Evolutionary conservation across 306 rosid species (phyloP).

Genomic region (Amphicarpaea edgeworthii): DNA sequence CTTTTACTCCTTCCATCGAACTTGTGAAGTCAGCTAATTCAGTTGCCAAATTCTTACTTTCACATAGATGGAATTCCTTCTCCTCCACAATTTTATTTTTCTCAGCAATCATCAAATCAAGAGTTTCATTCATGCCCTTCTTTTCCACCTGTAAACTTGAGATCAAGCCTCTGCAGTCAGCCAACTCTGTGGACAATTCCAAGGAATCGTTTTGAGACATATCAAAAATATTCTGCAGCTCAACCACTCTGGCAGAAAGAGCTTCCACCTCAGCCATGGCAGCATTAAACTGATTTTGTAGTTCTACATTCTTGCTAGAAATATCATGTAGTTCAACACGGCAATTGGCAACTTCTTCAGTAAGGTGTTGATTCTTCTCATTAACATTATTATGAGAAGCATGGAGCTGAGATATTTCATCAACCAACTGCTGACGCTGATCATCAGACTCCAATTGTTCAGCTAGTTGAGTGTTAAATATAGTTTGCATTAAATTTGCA

Average conservation of each 20-base stretch:
- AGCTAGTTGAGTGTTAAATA: conserved; percentile 65
- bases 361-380: conserved; percentile 70
- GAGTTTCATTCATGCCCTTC: conserved; percentile 57
- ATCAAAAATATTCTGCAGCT: conserved; percentile 66
- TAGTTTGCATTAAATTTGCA: conserved; percentile 63
- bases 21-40: conserved; percentile 59
- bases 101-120: conserved; percentile 58
- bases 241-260: conserved; percentile 63
- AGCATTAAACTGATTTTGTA: conserved; percentile 57
- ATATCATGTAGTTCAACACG: conserved; percentile 62
- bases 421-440: conserved; percentile 53
- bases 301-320: conserved; percentile 62
- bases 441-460: conserved; percentile 71
- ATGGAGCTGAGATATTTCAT: conserved; percentile 63
- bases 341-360: conserved; percentile 72
- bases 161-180: conserved; percentile 68
- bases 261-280: conserved; percentile 65
- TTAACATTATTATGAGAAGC: conserved; percentile 55
- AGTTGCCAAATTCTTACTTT: conserved; percentile 67
- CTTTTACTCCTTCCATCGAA: conserved; percentile 59
- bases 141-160: conserved; percentile 69
- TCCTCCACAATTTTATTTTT: conserved; percentile 63
- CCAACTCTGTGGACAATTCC: conserved; percentile 67
- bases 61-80: conserved; percentile 56
- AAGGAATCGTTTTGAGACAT: conserved; percentile 61